Evolutionary conservation across 1,139 yeast genomes (phyloP).

Genomic region (Geotrichum carabidarum): DNA sequence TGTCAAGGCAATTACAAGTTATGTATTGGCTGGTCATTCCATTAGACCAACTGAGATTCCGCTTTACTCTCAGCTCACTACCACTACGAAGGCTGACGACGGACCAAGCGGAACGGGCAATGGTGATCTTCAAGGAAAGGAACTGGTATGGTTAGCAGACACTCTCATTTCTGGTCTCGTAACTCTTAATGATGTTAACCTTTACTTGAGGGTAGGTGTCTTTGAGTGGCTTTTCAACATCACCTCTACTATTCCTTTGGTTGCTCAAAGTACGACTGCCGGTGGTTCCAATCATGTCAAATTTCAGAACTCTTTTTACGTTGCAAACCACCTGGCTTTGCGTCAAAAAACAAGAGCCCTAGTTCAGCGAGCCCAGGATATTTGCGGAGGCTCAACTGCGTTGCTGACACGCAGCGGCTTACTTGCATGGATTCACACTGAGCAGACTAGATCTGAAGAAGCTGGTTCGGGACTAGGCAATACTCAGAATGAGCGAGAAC

Average conservation of each 20-base stretch:
- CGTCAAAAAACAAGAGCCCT: constrained; percentile 43
- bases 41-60: constrained; percentile 61
- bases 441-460: background rate
- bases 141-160: constrained; percentile 62
- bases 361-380: constrained; percentile 47
- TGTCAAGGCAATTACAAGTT: constrained; percentile 51
- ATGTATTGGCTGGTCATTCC: constrained; percentile 46
- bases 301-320: constrained; percentile 14
- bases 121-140: constrained; percentile 42
- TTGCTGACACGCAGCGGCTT: constrained; percentile 61
- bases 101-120: constrained; percentile 24
- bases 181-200: constrained; percentile 47
- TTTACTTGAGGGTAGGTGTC: constrained; percentile 50
- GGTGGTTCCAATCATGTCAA: constrained; percentile 15
- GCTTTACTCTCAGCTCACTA: constrained; percentile 45
- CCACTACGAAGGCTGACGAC: constrained; percentile 44
- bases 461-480: background rate
- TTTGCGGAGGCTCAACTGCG: constrained; percentile 58
- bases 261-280: background rate
- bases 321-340: constrained; percentile 25
- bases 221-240: constrained; percentile 66
- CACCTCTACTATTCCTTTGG: constrained; percentile 42
- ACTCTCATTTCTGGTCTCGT: constrained; percentile 46
- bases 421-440: constrained; percentile 38
- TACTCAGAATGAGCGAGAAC: background rate